Conservation (phyloP, 1,284 basidiomycete genomes). For the Butyriboletus pseudospeciosus region DNA sequence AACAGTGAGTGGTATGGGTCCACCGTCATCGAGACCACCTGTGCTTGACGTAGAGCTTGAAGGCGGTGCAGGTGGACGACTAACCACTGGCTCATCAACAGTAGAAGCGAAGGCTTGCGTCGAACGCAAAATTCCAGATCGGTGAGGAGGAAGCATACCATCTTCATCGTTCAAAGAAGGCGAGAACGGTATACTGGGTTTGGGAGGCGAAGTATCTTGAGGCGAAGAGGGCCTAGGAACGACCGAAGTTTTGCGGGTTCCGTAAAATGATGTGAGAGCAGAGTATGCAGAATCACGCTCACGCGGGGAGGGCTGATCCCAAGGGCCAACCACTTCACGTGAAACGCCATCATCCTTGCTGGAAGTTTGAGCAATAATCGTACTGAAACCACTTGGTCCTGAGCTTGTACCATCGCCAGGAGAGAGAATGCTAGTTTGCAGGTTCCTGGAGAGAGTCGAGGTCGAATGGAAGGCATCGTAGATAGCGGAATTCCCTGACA, state of each 20-base stretch:
- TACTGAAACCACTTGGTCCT: constrained; percentile 24
- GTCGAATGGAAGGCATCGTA: constrained; percentile 77
- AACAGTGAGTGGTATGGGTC: constrained; percentile 41
- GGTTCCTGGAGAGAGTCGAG: constrained; percentile 34
- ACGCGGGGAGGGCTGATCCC: constrained; percentile 32
- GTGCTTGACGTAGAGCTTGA: constrained; percentile 31
- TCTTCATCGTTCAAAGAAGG: constrained; percentile 28
- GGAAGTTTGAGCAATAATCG: constrained; percentile 26
- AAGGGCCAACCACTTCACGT: constrained; percentile 28
- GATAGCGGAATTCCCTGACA: constrained; percentile 45
- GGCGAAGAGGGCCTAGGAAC: constrained; percentile 28
- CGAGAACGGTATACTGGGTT: constrained; percentile 20
- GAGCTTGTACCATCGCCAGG: constrained; percentile 17
- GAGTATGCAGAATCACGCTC: constrained; percentile 29
- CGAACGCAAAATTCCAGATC: constrained; percentile 33
- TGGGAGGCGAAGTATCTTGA: constrained; percentile 25
- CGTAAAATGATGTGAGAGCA: constrained; percentile 29
- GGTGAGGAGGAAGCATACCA: constrained; percentile 37
- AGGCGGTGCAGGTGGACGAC: constrained; percentile 21
- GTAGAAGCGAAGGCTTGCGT: constrained; percentile 25
- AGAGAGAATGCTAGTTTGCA: constrained; percentile 22
- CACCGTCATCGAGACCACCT: constrained; percentile 24
- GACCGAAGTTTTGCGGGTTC: constrained; percentile 21
- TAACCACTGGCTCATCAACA: constrained; percentile 23
- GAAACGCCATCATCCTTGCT: constrained; percentile 24